Evolutionary conservation across 306 rosid genomes (phyloP).

Genomic region (Lathyrus aphaca): DNA sequence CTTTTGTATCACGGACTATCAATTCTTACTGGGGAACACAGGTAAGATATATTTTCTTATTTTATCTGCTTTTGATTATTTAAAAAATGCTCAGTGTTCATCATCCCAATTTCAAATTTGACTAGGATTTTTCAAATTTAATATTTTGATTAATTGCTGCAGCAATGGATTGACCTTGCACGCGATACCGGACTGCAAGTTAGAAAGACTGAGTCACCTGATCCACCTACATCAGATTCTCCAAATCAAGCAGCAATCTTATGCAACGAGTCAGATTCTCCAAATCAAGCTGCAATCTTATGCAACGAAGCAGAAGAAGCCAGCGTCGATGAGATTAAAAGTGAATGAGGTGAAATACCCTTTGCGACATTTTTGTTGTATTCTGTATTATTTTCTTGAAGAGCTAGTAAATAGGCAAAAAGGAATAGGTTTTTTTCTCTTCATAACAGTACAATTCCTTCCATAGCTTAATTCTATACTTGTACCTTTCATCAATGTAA

Average conservation of each 20-base stretch:
- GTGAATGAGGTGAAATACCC: conserved; percentile 52
- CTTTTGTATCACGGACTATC: conserved; percentile 76
- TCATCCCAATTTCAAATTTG: conserved; percentile 5
- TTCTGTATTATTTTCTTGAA: conserved; percentile 37
- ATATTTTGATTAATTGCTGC: conserved; percentile 44
- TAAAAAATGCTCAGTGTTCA: conserved; percentile 24
- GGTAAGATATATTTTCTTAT: conserved; percentile 53
- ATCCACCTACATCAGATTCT: conserved; percentile 55
- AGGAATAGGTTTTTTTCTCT: conserved; percentile 28
- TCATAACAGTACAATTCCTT: conserved; percentile 33
- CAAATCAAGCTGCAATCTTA: conserved; percentile 56
- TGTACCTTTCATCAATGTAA: conserved; percentile 1
- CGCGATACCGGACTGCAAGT: conserved; percentile 80
- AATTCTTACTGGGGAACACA: conserved; percentile 98
- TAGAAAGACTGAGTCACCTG: conserved; percentile 55
- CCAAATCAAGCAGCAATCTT: conserved; percentile 57
- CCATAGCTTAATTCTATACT: conserved; percentile 14
- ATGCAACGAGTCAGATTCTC: conserved; percentile 61
- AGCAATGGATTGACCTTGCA: conserved; percentile 98
- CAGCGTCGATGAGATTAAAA: conserved; percentile 60
- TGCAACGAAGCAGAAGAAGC: conserved; percentile 69
- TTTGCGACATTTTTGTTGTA: conserved; percentile 19
- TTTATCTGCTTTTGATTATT: conserved; percentile 33
- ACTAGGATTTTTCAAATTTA: conserved; percentile 20
- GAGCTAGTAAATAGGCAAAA: conserved; percentile 40